Percentiles rank a stretch among this genome's conserved stretches.
Evolutionary conservation across 768 basidiomycete genomes (phyloP).

Genomic region (Boletellus ananas): DNA sequence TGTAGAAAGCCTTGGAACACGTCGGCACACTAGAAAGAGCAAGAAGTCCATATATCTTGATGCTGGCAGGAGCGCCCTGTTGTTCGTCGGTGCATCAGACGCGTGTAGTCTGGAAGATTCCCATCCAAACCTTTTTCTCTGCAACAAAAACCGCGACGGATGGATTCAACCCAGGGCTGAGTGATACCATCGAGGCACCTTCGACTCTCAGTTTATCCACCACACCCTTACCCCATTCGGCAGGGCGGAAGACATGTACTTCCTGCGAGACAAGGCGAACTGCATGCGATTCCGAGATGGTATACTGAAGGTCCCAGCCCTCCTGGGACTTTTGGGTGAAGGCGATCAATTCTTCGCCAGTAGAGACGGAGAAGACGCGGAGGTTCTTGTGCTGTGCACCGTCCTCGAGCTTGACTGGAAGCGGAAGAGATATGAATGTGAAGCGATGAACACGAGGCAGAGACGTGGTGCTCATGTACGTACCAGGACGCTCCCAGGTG

Average conservation of each 20-base stretch:
- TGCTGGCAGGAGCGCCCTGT: slow-evolving; percentile 82
- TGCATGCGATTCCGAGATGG: slow-evolving; percentile 84
- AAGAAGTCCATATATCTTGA: slow-evolving; percentile 78
- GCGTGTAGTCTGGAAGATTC: neutral
- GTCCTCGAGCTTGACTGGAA: slow-evolving; percentile 78
- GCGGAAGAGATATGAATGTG: slow-evolving; percentile 7
- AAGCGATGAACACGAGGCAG: slow-evolving; percentile 23
- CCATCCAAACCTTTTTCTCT: slow-evolving; percentile 75
- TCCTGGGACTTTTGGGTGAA: slow-evolving; percentile 92
- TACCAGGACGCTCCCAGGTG: slow-evolving; percentile 90
- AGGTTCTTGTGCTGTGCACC: slow-evolving; percentile 92
- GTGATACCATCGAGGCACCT: slow-evolving; percentile 67
- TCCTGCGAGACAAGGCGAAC: slow-evolving; percentile 76
- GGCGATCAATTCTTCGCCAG: slow-evolving; percentile 80
- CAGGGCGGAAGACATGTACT: slow-evolving; percentile 79
- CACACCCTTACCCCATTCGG: slow-evolving; percentile 75
- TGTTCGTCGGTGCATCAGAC: neutral
- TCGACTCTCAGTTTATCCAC: slow-evolving; percentile 81
- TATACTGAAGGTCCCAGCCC: slow-evolving; percentile 89
- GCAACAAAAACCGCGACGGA: slow-evolving; percentile 89
- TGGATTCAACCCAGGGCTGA: slow-evolving; percentile 84
- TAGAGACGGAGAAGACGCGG: slow-evolving; percentile 80
- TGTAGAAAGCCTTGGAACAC: slow-evolving; percentile 91
- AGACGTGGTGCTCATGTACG: slow-evolving; percentile 19
- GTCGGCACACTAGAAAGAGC: slow-evolving; percentile 61